phyloP scores from a whole-genome alignment of 345 rosid species.

The Gossypium turneri region DNA sequence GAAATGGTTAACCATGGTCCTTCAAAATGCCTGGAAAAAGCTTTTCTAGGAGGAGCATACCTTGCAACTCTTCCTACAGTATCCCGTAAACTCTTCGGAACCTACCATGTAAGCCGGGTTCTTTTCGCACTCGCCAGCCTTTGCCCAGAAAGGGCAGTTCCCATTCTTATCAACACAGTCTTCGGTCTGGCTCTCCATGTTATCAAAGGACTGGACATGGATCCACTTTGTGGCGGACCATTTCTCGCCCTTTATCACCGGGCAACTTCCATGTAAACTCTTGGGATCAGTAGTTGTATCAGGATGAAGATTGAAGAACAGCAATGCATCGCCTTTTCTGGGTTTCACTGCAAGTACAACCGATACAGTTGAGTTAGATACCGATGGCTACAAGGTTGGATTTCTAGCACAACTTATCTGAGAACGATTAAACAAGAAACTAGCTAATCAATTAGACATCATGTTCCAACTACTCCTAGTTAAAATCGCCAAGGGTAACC shows the following conservation, averaged over 20 bases:
- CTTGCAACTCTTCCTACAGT: slow-evolving; percentile 83
- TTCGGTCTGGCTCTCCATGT: background rate
- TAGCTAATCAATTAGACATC: too few species aligned
- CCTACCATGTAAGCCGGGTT: slow-evolving; percentile 79
- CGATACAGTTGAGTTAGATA: slow-evolving; percentile 6
- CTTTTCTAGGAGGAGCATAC: slow-evolving; percentile 48
- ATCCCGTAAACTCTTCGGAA: slow-evolving; percentile 33
- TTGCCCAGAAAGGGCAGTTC: slow-evolving; percentile 60
- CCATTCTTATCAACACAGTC: slow-evolving; percentile 51
- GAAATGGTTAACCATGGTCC: background rate
- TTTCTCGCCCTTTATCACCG: slow-evolving; percentile 88
- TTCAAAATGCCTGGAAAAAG: background rate
- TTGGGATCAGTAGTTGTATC: slow-evolving; percentile 58
- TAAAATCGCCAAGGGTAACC: background rate
- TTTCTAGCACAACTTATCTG: background rate
- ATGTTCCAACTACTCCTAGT: too few species aligned
- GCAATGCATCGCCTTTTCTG: slow-evolving; percentile 75
- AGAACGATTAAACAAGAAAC: background rate
- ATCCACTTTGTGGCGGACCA: slow-evolving; percentile 99
- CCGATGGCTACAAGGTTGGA: too few species aligned
- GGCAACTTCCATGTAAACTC: slow-evolving; percentile 90
- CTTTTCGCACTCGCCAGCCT: slow-evolving; percentile 67
- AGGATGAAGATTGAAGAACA: slow-evolving; percentile 89
- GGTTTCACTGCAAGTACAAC: slow-evolving; percentile 67
- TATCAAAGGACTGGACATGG: slow-evolving; percentile 67